A percentile compares a stretch with the other conserved stretches of the same genome.
Conservation (phyloP, 495 filamentous ascomycete genomes). For the Annulohypoxylon maeteangense region DNA sequence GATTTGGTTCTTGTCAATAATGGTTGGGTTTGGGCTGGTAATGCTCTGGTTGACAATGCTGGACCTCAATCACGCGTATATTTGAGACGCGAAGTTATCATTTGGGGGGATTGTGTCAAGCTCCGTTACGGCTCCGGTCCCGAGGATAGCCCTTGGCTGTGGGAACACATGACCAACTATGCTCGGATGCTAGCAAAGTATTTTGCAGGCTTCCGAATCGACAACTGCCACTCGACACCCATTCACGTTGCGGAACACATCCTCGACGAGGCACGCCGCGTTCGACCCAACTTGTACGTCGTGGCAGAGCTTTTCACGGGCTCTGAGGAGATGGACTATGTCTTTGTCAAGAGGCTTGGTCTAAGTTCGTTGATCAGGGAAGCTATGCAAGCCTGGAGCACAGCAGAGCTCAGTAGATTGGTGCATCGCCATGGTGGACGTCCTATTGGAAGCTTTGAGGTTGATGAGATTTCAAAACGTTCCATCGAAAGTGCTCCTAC, state of each 20-base stretch:
- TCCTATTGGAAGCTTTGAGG: slow-evolving; percentile 95
- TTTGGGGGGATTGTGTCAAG: slow-evolving; percentile 99
- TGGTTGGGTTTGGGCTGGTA: slow-evolving; percentile 98
- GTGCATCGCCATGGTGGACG: slow-evolving; percentile 95
- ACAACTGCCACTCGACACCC: slow-evolving; percentile 98
- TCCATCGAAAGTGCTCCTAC: slow-evolving; percentile 41
- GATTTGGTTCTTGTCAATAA: slow-evolving; percentile 91
- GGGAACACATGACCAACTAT: slow-evolving; percentile 95
- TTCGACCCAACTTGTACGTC: slow-evolving; percentile 88
- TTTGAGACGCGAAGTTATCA: slow-evolving; percentile 91
- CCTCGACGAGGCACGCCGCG: slow-evolving; percentile 87
- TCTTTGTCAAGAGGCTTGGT: slow-evolving; percentile 92
- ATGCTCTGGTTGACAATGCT: slow-evolving; percentile 92
- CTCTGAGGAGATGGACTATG: slow-evolving; percentile 93
- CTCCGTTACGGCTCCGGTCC: slow-evolving; percentile 85
- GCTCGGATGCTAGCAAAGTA: slow-evolving; percentile 94
- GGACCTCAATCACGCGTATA: slow-evolving; percentile 90
- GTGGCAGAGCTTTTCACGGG: slow-evolving; percentile 98
- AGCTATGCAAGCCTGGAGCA: slow-evolving; percentile 98
- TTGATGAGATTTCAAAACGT: slow-evolving; percentile 66
- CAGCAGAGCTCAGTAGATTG: slow-evolving; percentile 86
- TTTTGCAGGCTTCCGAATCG: slow-evolving; percentile 94
- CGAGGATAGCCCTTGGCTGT: slow-evolving; percentile 90
- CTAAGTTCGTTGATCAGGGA: slow-evolving; percentile 92
- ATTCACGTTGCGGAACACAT: slow-evolving; percentile 93